A percentile compares a stretch with the other conserved stretches of the same genome.
phyloP scores from a whole-genome alignment of 495 filamentous ascomycete species.

The Penicillium coffeae region DNA sequence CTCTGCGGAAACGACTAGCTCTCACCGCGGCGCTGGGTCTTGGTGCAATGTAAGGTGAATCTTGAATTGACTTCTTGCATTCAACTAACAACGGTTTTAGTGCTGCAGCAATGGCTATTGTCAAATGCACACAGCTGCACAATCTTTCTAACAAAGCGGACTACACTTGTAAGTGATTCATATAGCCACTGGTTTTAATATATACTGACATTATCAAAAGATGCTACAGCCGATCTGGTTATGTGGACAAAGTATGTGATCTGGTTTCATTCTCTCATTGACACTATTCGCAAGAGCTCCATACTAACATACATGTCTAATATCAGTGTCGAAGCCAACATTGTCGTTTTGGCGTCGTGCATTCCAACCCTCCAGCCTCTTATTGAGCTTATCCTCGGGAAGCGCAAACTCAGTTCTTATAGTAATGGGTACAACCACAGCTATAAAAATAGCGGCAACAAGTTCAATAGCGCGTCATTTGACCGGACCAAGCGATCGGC shows the following conservation, averaged over 20 bases:
- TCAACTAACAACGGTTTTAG: no score
- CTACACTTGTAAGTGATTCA: constrained; percentile 29
- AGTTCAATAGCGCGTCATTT: background rate
- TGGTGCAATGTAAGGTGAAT: no score
- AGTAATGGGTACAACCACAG: no score
- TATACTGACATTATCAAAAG: constrained; percentile 13
- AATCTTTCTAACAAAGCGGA: constrained; percentile 31
- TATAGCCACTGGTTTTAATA: background rate
- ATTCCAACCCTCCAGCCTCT: constrained; percentile 41
- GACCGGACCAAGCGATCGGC: background rate
- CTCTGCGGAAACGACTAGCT: constrained; percentile 34
- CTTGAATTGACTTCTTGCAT: no score
- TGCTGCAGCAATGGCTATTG: constrained; percentile 30
- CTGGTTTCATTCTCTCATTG: background rate
- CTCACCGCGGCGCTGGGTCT: constrained; percentile 33
- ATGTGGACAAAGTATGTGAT: constrained; percentile 42
- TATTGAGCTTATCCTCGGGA: constrained; percentile 34
- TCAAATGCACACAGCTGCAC: constrained; percentile 35
- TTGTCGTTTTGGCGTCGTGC: constrained; percentile 41
- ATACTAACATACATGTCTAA: no score
- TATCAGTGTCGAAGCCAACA: constrained; percentile 38
- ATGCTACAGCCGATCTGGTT: constrained; percentile 30
- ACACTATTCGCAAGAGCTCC: background rate
- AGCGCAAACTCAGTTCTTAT: no score
- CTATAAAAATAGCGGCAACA: background rate